Evolutionary conservation across 371 early-diverging fungal genomes (phyloP).

Genomic region (Dentiscutata heterogama): DNA sequence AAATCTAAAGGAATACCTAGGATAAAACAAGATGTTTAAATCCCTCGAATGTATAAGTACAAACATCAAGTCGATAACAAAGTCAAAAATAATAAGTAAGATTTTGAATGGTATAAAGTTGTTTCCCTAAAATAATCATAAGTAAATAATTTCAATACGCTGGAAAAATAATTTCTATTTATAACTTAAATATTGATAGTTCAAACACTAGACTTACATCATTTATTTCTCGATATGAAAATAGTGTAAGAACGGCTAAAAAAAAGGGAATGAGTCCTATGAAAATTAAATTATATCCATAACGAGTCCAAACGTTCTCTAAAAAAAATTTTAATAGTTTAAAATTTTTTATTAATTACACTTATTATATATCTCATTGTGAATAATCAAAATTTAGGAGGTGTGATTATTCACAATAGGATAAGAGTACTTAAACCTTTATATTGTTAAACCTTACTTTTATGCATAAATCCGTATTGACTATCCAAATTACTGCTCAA

Average conservation of each 20-base stretch:
- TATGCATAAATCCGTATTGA: neutral
- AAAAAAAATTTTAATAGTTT: neutral
- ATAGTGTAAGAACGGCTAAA: neutral
- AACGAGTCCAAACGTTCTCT: constrained; percentile 13
- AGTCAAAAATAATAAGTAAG: constrained; percentile 16
- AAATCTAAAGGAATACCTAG: neutral
- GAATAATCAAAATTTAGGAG: neutral
- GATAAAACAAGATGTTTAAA: neutral
- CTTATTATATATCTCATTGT: neutral
- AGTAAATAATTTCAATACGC: neutral
- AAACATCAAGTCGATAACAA: neutral
- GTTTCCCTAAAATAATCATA: neutral
- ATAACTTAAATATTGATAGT: neutral
- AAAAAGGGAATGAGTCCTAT: neutral
- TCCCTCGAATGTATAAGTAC: neutral
- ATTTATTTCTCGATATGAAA: neutral
- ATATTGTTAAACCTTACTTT: neutral
- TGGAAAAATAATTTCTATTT: neutral
- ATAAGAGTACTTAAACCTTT: neutral
- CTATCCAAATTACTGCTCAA: neutral
- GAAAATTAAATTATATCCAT: neutral
- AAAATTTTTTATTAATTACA: no score
- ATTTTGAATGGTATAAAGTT: constrained; percentile 16
- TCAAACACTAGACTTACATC: neutral
- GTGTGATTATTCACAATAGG: no score